Base-by-base conservation (phyloP, 192 early-diverging fungal species). In the Gryganskiella cystojenkinii region DNA sequence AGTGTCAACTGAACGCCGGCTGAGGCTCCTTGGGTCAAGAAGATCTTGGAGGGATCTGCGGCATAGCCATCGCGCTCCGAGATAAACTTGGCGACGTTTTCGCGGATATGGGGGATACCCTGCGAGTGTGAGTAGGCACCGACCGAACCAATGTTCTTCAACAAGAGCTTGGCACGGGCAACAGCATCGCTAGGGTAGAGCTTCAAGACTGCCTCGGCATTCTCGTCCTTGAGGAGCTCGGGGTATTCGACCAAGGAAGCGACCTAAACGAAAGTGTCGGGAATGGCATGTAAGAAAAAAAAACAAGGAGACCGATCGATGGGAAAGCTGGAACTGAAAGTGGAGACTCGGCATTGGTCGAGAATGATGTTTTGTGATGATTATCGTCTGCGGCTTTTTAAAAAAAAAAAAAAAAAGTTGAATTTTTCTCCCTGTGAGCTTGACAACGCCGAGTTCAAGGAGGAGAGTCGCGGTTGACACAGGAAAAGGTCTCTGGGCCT, bases 61-160 rank as follows among this genome's bases (percentile, higher is more conserved):
- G 96, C 86, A 69, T 88, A 95, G 19, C 98, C 98, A 85, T 99
- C 98, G 47, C 98, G 93, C 59, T 93, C 85, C 66, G 91, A 89
- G 56, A 99, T 96, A 69, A 98, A 98, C 58, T 92, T 86, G 14
- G 98, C 95, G 6, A 99, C 93, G 70, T 93, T 85, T 81, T 95
- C 79, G 40, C 98, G 88, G 37, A 99, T 88, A 45, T 89, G 81
- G 8, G 85, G 85, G 33, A 98, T 92, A 42, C 97, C 98, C 80
- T 97, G 92, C 24, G 96, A 98, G 70, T 98, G 96, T 24, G 91
- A 94, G 81, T 99, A 99, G 13, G 96, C 95, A 33, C 98, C 98
- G 3, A 90, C 80, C 27, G 90, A 91, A 35, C 90, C 89, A 59
- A 93, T 85, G 24, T 94, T 84, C 47, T 85, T 86, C 47, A 92